Evolutionary conservation across 805 yeast species (phyloP), one percentile per base, ranked within the genome.

Genomic region (Yarrowia osloensis): DNA sequence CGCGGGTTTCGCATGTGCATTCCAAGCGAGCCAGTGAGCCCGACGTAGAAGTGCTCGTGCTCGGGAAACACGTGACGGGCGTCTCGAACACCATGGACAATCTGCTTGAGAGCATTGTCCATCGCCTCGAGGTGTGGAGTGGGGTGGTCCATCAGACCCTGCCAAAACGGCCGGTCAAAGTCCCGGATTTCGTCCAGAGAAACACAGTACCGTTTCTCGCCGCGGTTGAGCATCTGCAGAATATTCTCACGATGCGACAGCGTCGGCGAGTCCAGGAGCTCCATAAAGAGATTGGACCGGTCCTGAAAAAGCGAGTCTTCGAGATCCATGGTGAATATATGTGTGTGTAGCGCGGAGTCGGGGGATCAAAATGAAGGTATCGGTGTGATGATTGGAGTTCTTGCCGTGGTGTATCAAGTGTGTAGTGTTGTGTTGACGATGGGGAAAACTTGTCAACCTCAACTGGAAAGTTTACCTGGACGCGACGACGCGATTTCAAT

Each of bases 11-110:
- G 87, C 52, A 88, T 84, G 75, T 92, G 93, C 67, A 87, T 85
- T 67, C 98, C 98, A 77, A 95, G 91, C 0, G 98, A 87, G 66
- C 99, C 99, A 71, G 85, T 86, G 78, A 94, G 91, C 0, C 93
- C 89, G 17, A 95, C 77, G 73, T 88, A 87, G 75, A 88, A 90
- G 68, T 83, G 85, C 69, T 87, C 86, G 70, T 86, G 84, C 44
- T 85, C 86, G 68, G 83, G 86, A n/a, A 83, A 83, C 57, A 82
- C 78, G 68, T 80, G 81, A 69, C 84, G 84, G 24, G 81, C 80
- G 73, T 88, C 91, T 73, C 88, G 86, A 29, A 91, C 82, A 0
- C 93, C 86, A 74, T 84, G 77, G 12, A 93, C 91, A 13, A 92
- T 84, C 69, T 91, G 97, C 68, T 89, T 82, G 47, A 95, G 79